Conservation (phyloP, 148 eudicot species). For the Talinum fruticosum region DNA sequence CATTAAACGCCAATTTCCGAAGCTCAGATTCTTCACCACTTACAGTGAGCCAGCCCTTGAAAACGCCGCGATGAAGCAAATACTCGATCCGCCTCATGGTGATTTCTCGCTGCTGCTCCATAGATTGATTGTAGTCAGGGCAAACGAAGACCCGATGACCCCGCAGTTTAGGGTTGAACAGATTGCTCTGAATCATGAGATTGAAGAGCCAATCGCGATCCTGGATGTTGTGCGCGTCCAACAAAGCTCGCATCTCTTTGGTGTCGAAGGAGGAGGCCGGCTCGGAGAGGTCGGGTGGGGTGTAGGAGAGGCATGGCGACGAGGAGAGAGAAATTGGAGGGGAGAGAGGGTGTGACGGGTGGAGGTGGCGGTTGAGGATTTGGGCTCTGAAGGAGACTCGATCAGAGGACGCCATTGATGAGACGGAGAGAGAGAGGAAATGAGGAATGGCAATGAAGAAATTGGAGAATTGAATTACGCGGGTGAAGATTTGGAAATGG, state of each 20-base stretch:
- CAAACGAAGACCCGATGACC: slow-evolving; percentile 52
- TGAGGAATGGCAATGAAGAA: neutral
- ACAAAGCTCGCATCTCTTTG: slow-evolving; percentile 41
- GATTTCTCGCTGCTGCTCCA: slow-evolving; percentile 81
- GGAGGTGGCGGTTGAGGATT: slow-evolving; percentile 56
- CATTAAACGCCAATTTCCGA: slow-evolving; percentile 55
- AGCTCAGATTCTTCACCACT: slow-evolving; percentile 49
- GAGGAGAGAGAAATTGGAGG: slow-evolving; percentile 12
- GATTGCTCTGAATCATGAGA: slow-evolving; percentile 43
- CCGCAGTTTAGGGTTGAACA: slow-evolving; percentile 50
- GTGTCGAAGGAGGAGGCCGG: slow-evolving; percentile 36
- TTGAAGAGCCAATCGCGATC: slow-evolving; percentile 70
- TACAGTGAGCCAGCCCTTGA: slow-evolving; percentile 55
- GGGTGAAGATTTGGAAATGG: too few relatives aligned
- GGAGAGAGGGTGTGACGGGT: slow-evolving; percentile 2
- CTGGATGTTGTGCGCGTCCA: slow-evolving; percentile 62
- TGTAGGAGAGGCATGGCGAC: slow-evolving; percentile 48
- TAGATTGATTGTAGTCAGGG: slow-evolving; percentile 70
- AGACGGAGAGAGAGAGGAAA: neutral
- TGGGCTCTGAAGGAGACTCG: slow-evolving; percentile 45
- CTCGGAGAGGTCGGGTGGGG: slow-evolving; percentile 56
- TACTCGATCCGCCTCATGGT: slow-evolving; percentile 61
- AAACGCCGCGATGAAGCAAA: slow-evolving; percentile 53
- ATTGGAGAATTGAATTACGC: too few relatives aligned
- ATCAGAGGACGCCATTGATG: slow-evolving; percentile 32